phyloP scores from a whole-genome alignment of 2,329 filamentous ascomycete genomes.

The Talaromyces piceae region DNA sequence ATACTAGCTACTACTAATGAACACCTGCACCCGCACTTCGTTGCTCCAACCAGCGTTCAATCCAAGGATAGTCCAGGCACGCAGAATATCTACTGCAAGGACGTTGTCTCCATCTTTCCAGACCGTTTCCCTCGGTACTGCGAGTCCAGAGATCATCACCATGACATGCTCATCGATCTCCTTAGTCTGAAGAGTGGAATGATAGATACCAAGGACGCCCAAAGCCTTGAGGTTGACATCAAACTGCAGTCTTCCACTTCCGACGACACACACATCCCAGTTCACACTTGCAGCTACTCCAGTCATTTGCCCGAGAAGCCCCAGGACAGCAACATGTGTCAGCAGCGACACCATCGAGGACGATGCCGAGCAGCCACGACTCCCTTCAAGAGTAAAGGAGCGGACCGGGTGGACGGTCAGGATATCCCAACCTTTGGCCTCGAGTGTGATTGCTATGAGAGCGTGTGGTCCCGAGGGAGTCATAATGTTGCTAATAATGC shows the following conservation, averaged over 20 bases:
- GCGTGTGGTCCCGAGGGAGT: slow-evolving; percentile 28
- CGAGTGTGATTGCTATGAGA: slow-evolving; percentile 57
- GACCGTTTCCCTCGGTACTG: slow-evolving; percentile 62
- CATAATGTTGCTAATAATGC: slow-evolving; percentile 45
- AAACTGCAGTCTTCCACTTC: slow-evolving; percentile 56
- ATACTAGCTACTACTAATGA: slow-evolving; percentile 25
- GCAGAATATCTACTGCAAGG: slow-evolving; percentile 67
- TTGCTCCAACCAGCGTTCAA: slow-evolving; percentile 71
- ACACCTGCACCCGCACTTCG: slow-evolving; percentile 64
- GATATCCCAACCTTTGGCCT: slow-evolving; percentile 67
- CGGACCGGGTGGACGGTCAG: slow-evolving; percentile 64
- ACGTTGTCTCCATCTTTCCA: slow-evolving; percentile 47
- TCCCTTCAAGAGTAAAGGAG: slow-evolving; percentile 39
- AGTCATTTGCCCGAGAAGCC: slow-evolving; percentile 81
- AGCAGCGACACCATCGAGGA: slow-evolving; percentile 16
- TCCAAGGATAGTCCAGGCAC: slow-evolving; percentile 69
- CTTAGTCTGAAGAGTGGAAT: slow-evolving; percentile 59
- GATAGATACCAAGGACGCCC: slow-evolving; percentile 63
- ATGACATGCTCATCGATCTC: slow-evolving; percentile 61
- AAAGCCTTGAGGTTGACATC: slow-evolving; percentile 70
- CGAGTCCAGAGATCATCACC: slow-evolving; percentile 63
- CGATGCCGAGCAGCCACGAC: slow-evolving; percentile 21
- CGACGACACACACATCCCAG: slow-evolving; percentile 51
- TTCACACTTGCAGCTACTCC: slow-evolving; percentile 69
- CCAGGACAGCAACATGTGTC: slow-evolving; percentile 58